Base-by-base conservation (phyloP, 495 filamentous ascomycete species). In the Cudoniella acicularis region DNA sequence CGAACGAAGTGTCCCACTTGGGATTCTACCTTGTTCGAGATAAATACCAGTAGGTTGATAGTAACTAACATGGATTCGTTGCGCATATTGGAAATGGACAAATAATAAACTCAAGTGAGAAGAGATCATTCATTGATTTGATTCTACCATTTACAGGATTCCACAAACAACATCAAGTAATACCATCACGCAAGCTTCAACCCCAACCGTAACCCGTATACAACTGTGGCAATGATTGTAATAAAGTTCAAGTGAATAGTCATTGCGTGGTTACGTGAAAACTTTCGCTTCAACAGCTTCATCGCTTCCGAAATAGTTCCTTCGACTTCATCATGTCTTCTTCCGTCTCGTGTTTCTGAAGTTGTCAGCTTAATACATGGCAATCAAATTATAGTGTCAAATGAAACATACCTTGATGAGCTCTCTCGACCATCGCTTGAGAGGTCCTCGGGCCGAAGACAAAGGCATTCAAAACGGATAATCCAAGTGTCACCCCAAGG, bases 191-290 rank as follows among this genome's bases (percentile, higher is more conserved):
- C 49, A 20, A 54, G 41, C 18, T 27, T 50, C 2, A 20, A 49
- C 9, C 40, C 25, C 9, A 58, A 22, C 6, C 11, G 75, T 50
- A 84, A 64, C 10, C 91, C 92, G 73, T 96, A 96, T 64, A 70
- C 83, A 1, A 89, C 66, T 18, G 86, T 86, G 1, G 79, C 82
- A 46, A 86, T 56, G 49, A 94, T 72, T 16, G 81, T 83, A 24
- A 79, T 74, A 62, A 96, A 59, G 69, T 94, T 96, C 50, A 92
- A 64, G 59, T 91, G 64, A 52, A 86, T 83, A 21, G 87, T 90
- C 20, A 83, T 66, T 23, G 92, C 90, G 74, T 97, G 92, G 49
- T 96, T 72, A 47, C 77, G 77, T 10, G 79, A 80, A 73, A 97
- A 97, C 64, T 73, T 76, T 76, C 84, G 87, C 74, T 95, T 96